Base-by-base conservation (phyloP, 1,139 yeast species). In the Yamadazyma kanchanaburiensis region DNA sequence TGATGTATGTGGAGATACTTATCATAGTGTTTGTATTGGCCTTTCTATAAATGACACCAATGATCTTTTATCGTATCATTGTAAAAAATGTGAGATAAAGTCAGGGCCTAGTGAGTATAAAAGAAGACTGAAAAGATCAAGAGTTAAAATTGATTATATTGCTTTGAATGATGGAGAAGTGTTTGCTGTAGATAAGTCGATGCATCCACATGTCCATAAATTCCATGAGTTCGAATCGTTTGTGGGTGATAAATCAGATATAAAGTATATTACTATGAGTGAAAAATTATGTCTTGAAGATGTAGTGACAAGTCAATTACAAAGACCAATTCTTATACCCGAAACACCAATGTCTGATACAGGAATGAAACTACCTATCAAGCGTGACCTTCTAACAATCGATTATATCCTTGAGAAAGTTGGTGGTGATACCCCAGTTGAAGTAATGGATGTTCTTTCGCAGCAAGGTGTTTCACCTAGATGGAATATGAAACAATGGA, bases 391-490 rank as follows among this genome's bases (percentile, higher is more conserved):
- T 1, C 63, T 75, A 5, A 66, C 77, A 4, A 78, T 85, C 6
- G 71, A 74, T 29, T 64, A 74, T 35, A 71, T 87, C 1, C 66
- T 84, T 0, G 69, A 70, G 3, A 52, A 65, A 16, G 71, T 86
- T 14, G 96, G 95, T 0, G 70, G 58, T 2, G 83, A 80, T 24
- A 58, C 64, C 3, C 71, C 74, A 0, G 71, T 88, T 2, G 95
- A 87, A 37, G 96, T 88, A 1, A 85, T 86, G 94, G 95, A 88
- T 49, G 95, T 87, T 4, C 68, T 85, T 12, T 80, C 94, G 0
- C 96, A 88, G 46, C 83, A 81, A 36, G 70, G 76, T 12, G 66
- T 65, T 7, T 47, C 57, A 5, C 74, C 77, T 0, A 72, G 74
- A 5, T 88, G 96, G 96, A 69, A 73, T 19, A 58, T 87, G 65